phyloP scores from a whole-genome alignment of 202 grass and related monocot genomes.

The Carex arenaria region DNA sequence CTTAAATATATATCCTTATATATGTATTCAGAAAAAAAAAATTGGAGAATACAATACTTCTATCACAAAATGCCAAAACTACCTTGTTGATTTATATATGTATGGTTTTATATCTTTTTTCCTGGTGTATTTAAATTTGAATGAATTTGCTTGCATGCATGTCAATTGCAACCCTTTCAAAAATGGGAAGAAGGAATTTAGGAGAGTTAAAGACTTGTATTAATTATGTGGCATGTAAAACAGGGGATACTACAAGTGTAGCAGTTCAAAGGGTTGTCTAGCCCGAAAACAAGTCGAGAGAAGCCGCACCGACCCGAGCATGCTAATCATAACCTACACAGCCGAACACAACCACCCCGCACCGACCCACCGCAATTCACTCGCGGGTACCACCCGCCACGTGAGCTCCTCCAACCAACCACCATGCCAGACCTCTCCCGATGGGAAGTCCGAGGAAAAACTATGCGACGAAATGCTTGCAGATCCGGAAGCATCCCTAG shows the following conservation, averaged over 20 bases:
- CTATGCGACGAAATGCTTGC: neutral
- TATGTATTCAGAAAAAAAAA: neutral
- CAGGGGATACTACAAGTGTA: constrained; percentile 50
- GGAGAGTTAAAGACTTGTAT: neutral
- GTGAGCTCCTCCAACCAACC: neutral
- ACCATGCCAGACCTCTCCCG: neutral
- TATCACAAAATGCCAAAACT: neutral
- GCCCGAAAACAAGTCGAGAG: constrained; percentile 42
- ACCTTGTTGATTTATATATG: neutral
- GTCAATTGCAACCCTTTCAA: neutral
- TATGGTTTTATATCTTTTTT: neutral
- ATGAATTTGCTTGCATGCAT: neutral
- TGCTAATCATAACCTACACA: constrained; percentile 41
- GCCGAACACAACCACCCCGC: constrained; percentile 40
- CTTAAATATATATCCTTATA: neutral
- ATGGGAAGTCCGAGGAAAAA: neutral
- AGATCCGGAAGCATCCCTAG: constrained; percentile 3
- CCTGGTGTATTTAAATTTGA: neutral
- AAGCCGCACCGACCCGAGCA: constrained; percentile 29
- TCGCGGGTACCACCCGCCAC: constrained; percentile 31
- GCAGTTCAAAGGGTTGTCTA: constrained; percentile 43
- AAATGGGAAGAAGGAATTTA: neutral
- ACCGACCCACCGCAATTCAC: constrained; percentile 37
- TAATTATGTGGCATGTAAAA: neutral
- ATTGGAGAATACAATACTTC: neutral